Base-by-base conservation (phyloP, 257 asterid genomes). In the Penstemon barbatus region DNA sequence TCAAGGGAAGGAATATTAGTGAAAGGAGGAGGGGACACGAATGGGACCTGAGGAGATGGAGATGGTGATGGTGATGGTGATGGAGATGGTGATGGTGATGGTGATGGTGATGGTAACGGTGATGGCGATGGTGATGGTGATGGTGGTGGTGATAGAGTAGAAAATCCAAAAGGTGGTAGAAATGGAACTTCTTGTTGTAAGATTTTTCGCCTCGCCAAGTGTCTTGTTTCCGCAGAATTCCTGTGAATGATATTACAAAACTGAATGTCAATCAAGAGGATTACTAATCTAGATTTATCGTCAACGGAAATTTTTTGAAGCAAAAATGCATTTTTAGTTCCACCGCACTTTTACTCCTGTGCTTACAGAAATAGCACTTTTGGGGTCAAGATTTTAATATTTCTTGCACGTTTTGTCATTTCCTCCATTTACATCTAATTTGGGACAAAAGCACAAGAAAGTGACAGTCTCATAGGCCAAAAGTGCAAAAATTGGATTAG, bases 131-230 rank as follows among this genome's bases (percentile, higher is more conserved):
- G 68, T 13, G 46, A n/a, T 3, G 41, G 56, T 11, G 57, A 11
- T 4, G 58, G 61, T 42, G 46, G 36, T 25, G 68, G 78, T 4
- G 72, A 5, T 12, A 15, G 18, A 15, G 18, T 15, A 15, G 57
- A 54, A 63, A 71, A 6, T 25, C 8, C 7, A 38, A 49, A 61
- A 5, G 60, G 13, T 2, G 76, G 45, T 68, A 18, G 59, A 69
- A 51, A 2, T 3, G 59, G 73, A 39, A 8, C 7, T 69, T 63
- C 73, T 18, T 69, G 72, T 66, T 62, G 76, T 72, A 81, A 75
- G 74, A 91, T 72, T 75, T 77, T 86, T 74, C 96, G 71, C 63
- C 49, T 61, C 15, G 76, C 69, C 42, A 71, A 8, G 8, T 46
- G 5, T 10, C n/a, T 39, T 4, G 41, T 63, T 45, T 63, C 69